Conservation (phyloP, 2,329 filamentous ascomycete species). For the Fusarium paranaense region DNA sequence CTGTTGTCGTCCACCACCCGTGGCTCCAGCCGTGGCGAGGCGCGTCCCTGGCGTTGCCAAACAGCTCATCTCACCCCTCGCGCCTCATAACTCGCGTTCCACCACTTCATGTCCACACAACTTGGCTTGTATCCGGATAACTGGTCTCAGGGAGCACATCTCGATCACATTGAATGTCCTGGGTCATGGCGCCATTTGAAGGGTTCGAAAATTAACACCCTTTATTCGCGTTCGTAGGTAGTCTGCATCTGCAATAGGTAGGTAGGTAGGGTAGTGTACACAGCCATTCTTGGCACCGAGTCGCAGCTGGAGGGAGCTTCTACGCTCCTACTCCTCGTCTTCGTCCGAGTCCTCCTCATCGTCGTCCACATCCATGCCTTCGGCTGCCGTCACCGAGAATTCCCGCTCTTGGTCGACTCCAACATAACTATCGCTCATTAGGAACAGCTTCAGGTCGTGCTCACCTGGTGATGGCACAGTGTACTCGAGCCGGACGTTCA, state of each 20-base stretch:
- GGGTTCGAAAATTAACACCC: slow-evolving; percentile 42
- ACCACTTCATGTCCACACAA: slow-evolving; percentile 46
- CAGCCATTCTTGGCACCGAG: slow-evolving; percentile 38
- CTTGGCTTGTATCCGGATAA: slow-evolving; percentile 46
- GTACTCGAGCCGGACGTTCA: slow-evolving; percentile 87
- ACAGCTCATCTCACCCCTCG: slow-evolving; percentile 32
- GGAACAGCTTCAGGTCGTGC: slow-evolving; percentile 88
- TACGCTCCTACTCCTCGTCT: slow-evolving; percentile 44
- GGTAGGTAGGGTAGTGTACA: slow-evolving; percentile 44
- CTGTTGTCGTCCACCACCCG: slow-evolving; percentile 12
- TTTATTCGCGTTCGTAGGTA: slow-evolving; percentile 46
- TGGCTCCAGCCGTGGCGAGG: slow-evolving; percentile 6
- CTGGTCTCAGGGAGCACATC: slow-evolving; percentile 42
- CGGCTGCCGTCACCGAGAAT: slow-evolving; percentile 86
- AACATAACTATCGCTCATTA: slow-evolving; percentile 98
- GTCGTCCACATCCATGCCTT: slow-evolving; percentile 95
- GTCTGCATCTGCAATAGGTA: slow-evolving; percentile 41
- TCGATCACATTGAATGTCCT: slow-evolving; percentile 29
- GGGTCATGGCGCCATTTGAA: slow-evolving; percentile 30
- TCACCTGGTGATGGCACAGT: slow-evolving; percentile 86
- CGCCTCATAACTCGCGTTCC: slow-evolving; percentile 44
- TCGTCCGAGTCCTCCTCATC: slow-evolving; percentile 82
- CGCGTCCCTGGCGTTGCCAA: slow-evolving; percentile 34
- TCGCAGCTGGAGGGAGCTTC: slow-evolving; percentile 26
- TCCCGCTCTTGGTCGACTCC: slow-evolving; percentile 96